These are phyloP conservation scores for Stemphylium vesicarium DNA, from an alignment of 2,329 filamentous ascomycete species.

Conservation along the genomic window DNA sequence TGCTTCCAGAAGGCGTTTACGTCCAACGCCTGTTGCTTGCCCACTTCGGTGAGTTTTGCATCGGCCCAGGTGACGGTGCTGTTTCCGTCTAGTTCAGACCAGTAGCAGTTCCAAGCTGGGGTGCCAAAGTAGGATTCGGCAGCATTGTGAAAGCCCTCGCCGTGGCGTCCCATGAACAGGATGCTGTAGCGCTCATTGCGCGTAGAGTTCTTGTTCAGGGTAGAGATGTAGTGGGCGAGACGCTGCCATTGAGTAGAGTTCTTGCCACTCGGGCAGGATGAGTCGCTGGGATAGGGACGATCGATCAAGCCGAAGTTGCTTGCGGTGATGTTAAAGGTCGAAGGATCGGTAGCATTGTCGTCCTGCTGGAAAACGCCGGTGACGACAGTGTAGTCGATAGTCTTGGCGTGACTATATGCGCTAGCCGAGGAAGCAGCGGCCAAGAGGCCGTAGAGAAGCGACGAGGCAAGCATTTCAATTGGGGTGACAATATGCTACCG, in stretches of 20 bases:
- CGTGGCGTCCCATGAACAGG: constrained; percentile 72
- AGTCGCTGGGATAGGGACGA: constrained; percentile 65
- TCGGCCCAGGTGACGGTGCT: constrained; percentile 68
- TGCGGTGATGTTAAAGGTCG: constrained; percentile 56
- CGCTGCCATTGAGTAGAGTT: constrained; percentile 68
- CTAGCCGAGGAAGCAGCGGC: constrained; percentile 22
- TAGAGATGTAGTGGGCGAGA: constrained; percentile 64
- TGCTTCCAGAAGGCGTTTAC: constrained; percentile 66
- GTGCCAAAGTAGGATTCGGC: constrained; percentile 72
- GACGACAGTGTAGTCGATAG: constrained; percentile 66
- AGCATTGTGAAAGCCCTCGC: constrained; percentile 70
- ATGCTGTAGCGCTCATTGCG: constrained; percentile 66
- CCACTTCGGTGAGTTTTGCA: constrained; percentile 64
- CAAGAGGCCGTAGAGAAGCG: constrained; percentile 24
- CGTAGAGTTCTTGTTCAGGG: constrained; percentile 58
- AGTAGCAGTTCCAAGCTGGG: constrained; percentile 74
- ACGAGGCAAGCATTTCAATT: constrained; percentile 24
- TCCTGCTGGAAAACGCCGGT: constrained; percentile 70
- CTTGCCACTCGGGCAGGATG: constrained; percentile 40
- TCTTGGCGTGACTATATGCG: constrained; percentile 25
- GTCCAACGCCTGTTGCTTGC: constrained; percentile 63
- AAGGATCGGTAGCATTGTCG: constrained; percentile 61
- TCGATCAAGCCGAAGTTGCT: constrained; percentile 71
- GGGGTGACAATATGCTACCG: not conserved
- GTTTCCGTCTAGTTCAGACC: constrained; percentile 69